Conservation (phyloP, 129 eudicot species). For the Tanacetum coccineum region DNA sequence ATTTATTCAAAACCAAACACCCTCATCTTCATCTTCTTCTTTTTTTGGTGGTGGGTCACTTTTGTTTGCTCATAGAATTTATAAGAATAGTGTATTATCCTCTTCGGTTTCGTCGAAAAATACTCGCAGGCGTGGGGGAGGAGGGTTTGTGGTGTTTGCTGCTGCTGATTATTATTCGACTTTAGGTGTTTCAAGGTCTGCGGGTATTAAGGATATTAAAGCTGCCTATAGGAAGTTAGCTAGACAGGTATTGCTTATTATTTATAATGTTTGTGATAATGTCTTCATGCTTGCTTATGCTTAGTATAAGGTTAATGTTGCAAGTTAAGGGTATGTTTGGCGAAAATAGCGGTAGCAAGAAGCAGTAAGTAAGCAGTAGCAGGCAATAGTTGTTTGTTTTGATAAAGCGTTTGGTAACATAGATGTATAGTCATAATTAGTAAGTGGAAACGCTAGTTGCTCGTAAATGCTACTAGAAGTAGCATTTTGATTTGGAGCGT, state of each 20-base stretch:
- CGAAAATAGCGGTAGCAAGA: no score
- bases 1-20: slow-evolving; percentile 35
- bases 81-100: slow-evolving; percentile 31
- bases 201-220: slow-evolving; percentile 70
- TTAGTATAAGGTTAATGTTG: no score
- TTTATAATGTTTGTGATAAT: neutral
- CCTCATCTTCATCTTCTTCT: slow-evolving; percentile 37
- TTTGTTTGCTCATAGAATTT: slow-evolving; percentile 21
- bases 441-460: no score
- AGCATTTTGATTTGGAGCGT: no score
- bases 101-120: slow-evolving; percentile 31
- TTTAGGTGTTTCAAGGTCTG: slow-evolving; percentile 86
- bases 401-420: no score
- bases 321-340: no score
- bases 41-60: slow-evolving; percentile 50
- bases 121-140: slow-evolving; percentile 34
- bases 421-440: no score
- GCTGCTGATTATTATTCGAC: slow-evolving; percentile 94
- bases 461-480: no score
- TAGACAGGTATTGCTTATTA: slow-evolving; percentile 57
- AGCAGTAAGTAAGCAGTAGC: no score
- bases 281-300: neutral
- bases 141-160: slow-evolving; percentile 49
- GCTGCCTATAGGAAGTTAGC: slow-evolving; percentile 92
- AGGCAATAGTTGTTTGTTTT: no score